These are phyloP conservation scores for Geotrichum candidum DNA, from an alignment of 1,139 yeast genomes.

Conservation along the genomic window DNA sequence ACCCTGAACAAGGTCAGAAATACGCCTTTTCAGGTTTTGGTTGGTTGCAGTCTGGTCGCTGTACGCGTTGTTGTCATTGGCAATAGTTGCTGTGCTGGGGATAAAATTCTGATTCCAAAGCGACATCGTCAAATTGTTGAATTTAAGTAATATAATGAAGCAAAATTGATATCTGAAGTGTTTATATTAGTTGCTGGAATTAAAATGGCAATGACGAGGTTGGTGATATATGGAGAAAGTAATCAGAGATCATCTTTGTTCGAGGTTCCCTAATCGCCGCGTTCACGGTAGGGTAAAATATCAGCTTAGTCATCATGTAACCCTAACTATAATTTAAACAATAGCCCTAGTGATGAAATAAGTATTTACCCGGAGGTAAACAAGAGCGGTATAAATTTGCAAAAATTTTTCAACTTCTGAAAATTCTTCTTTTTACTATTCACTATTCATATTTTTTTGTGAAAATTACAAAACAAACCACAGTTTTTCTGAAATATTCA, in stretches of 20 bases:
- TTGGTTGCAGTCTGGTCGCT: neutral
- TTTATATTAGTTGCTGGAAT: neutral
- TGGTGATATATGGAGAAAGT: neutral
- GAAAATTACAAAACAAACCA: neutral
- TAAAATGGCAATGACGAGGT: neutral
- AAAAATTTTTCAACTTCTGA: neutral
- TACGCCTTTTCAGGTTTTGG: slow-evolving; percentile 3
- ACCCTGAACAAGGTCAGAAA: slow-evolving; percentile 13
- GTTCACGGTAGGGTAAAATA: neutral
- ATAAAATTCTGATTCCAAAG: neutral
- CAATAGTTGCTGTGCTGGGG: neutral
- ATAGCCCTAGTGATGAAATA: neutral
- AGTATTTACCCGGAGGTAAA: neutral
- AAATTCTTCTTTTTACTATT: neutral
- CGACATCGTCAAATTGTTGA: neutral
- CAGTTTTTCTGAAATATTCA: neutral
- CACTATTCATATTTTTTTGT: neutral
- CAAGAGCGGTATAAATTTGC: neutral
- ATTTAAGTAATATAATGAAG: neutral
- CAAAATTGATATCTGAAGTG: neutral
- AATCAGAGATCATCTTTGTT: neutral
- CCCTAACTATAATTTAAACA: neutral
- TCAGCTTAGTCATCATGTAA: neutral
- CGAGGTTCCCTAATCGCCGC: neutral
- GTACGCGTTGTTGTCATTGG: neutral